Percentiles rank a stretch among this genome's conserved stretches.
Evolutionary conservation across 305 asterid genomes (phyloP).

Genomic region (Fraxinus platypoda): DNA sequence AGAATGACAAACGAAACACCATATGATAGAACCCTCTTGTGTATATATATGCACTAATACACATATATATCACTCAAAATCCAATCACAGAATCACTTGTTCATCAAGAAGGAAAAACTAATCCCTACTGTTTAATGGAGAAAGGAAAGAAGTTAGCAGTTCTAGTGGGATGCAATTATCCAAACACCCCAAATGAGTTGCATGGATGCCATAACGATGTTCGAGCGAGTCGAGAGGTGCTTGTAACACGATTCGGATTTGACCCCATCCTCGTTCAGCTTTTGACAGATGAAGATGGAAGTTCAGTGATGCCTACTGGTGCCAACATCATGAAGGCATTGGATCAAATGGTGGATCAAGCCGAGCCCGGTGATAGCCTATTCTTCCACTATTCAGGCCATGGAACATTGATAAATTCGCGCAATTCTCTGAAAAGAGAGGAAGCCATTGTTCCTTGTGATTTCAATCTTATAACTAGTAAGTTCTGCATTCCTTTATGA

Average conservation of each 20-base stretch:
- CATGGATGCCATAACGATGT: constrained; percentile 88
- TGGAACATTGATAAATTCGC: constrained; percentile 55
- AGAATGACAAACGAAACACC: not conserved
- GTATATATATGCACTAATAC: not conserved
- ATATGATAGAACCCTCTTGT: not conserved
- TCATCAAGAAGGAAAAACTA: constrained; percentile 16
- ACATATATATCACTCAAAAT: not conserved
- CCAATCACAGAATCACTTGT: not conserved
- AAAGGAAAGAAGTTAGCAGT: constrained; percentile 34
- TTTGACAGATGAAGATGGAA: constrained; percentile 60
- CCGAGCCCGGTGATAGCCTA: constrained; percentile 58
- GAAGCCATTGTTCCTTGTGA: constrained; percentile 83
- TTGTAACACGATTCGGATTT: constrained; percentile 47
- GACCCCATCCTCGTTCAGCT: constrained; percentile 37
- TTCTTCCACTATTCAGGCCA: constrained; percentile 91
- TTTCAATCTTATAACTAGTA: constrained; percentile 81
- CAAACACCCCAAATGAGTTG: constrained; percentile 53
- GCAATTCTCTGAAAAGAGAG: constrained; percentile 35
- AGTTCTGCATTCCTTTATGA: constrained; percentile 13
- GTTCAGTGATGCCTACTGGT: constrained; percentile 63
- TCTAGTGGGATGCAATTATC: constrained; percentile 49
- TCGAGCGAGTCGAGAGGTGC: constrained; percentile 54
- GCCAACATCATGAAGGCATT: constrained; percentile 70
- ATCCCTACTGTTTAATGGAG: constrained; percentile 18
- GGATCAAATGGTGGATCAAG: constrained; percentile 53